Evolutionary conservation across 192 early-diverging fungal species (phyloP).

Genomic region (Coemansia sp.): DNA sequence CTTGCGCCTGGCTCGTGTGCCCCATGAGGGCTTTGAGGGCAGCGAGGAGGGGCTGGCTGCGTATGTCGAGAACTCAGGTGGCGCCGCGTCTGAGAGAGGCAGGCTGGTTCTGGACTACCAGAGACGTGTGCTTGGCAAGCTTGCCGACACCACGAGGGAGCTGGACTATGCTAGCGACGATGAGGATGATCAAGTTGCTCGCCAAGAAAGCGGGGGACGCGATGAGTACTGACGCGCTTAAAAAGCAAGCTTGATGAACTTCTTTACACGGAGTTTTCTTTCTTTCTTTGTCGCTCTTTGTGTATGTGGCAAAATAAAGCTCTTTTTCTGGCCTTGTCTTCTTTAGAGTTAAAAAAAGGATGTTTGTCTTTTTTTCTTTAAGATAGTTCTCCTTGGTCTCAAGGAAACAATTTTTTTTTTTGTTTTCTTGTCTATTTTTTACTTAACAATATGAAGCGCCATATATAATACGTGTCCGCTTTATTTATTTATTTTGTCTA

Average conservation of each 20-base stretch:
- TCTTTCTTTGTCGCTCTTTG: background rate
- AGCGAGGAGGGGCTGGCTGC: slow-evolving; percentile 14
- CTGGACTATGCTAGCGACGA: slow-evolving; percentile 48
- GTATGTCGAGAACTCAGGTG: slow-evolving; percentile 53
- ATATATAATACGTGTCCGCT: too few relatives aligned
- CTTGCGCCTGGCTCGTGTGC: slow-evolving; percentile 57
- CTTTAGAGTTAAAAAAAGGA: too few relatives aligned
- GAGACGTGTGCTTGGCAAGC: slow-evolving; percentile 54
- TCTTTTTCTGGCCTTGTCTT: too few relatives aligned
- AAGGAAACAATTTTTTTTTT: too few relatives aligned
- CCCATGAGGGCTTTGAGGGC: slow-evolving; percentile 22
- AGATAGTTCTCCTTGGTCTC: too few relatives aligned
- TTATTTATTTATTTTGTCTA: background rate
- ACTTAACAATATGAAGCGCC: too few relatives aligned
- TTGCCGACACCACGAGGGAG: slow-evolving; percentile 44
- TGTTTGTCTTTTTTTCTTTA: background rate
- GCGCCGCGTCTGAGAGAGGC: slow-evolving; percentile 48
- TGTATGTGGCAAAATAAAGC: background rate
- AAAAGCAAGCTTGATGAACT: too few relatives aligned
- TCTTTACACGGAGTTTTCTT: too few relatives aligned
- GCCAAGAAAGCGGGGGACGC: background rate
- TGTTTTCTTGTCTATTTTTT: too few relatives aligned
- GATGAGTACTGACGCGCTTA: background rate
- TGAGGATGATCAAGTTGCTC: slow-evolving; percentile 14
- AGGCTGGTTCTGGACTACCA: slow-evolving; percentile 59